These are phyloP conservation scores for Penicillium oxalicum DNA, from an alignment of 2,329 filamentous ascomycete species.

Conservation along the genomic window DNA sequence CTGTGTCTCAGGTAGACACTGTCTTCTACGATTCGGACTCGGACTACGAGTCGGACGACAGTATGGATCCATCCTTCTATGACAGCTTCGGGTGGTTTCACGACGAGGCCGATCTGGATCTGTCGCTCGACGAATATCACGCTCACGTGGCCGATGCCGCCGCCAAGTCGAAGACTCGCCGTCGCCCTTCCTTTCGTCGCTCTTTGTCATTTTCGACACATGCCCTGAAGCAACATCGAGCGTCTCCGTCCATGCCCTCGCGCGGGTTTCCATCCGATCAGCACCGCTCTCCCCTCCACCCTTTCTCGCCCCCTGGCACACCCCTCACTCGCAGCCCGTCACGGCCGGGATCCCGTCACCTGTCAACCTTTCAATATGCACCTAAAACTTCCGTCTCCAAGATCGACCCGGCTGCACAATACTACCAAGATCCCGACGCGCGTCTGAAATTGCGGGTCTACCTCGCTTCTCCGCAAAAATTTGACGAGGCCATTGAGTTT, in stretches of 20 bases:
- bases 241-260: conserved; percentile 38
- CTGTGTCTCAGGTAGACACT: conserved; percentile 18
- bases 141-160: conserved; percentile 51
- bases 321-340: conserved; percentile 30
- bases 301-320: conserved; percentile 18
- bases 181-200: conserved; percentile 60
- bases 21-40: conserved; percentile 24
- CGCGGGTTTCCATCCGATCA: conserved; percentile 35
- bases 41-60: conserved; percentile 23
- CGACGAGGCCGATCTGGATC: conserved; percentile 64
- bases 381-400: conserved; percentile 46
- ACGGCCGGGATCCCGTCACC: conserved; percentile 37
- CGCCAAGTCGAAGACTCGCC: conserved; percentile 20
- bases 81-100: conserved; percentile 70
- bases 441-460: conserved; percentile 79
- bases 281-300: conserved; percentile 28
- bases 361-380: conserved; percentile 51
- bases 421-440: conserved; percentile 87
- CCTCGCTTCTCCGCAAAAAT: conserved; percentile 84
- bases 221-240: conserved; percentile 49
- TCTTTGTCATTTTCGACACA: conserved; percentile 66
- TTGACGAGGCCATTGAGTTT: conserved; percentile 91
- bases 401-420: conserved; percentile 66
- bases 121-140: conserved; percentile 66
- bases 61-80: conserved; percentile 52